A percentile compares a stretch with the other conserved stretches of the same genome.
phyloP scores from a whole-genome alignment of 2,329 filamentous ascomycete genomes.

The Alternaria rosae region DNA sequence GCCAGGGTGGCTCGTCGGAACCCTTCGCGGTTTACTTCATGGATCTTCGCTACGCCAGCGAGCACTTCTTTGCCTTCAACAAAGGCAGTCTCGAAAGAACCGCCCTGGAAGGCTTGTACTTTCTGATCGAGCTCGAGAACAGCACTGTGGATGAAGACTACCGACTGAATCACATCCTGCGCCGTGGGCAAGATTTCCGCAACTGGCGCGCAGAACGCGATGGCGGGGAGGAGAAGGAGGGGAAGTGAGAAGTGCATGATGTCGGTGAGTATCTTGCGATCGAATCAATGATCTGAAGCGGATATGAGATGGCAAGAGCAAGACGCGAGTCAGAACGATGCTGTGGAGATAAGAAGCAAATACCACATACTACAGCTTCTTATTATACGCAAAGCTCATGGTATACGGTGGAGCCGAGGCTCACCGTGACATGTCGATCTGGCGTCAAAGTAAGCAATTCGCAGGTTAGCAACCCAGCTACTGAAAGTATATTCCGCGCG shows the following conservation, averaged over 20 bases:
- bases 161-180: slow-evolving; percentile 8
- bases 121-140: slow-evolving; percentile 20
- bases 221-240: slow-evolving; percentile 1
- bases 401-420: slow-evolving; percentile 1
- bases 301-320: background rate
- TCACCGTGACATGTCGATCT: background rate
- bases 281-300: background rate
- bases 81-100: slow-evolving; percentile 11
- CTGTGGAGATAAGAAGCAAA: background rate
- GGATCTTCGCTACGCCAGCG: slow-evolving; percentile 25
- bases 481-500: background rate
- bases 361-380: background rate
- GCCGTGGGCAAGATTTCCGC: background rate
- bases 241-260: background rate
- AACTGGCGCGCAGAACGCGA: background rate
- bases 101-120: slow-evolving; percentile 11
- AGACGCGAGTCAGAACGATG: background rate
- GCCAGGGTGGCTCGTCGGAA: slow-evolving; percentile 21
- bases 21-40: slow-evolving; percentile 25
- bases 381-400: background rate
- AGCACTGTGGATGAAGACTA: slow-evolving; percentile 24
- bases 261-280: background rate
- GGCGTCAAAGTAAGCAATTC: background rate
- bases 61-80: slow-evolving; percentile 24
- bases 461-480: background rate